Percentiles rank a stretch among this genome's conserved stretches.
Evolutionary conservation across 805 yeast genomes (phyloP).

Genomic region (Ogataea wickerhamii): DNA sequence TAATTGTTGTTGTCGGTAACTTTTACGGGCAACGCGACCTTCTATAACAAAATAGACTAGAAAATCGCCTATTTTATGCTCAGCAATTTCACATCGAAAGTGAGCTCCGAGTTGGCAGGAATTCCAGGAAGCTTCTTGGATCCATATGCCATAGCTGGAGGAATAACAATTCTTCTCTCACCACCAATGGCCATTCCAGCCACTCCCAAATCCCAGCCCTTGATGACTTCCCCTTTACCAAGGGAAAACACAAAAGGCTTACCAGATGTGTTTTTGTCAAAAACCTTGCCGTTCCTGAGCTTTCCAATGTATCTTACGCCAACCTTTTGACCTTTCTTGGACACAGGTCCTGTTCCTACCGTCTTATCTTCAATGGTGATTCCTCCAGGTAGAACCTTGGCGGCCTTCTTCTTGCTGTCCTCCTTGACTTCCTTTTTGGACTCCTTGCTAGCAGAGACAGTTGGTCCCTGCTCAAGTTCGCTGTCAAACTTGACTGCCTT

Average conservation of each 20-base stretch:
- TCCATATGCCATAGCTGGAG: conserved; percentile 96
- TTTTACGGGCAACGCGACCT: conserved; percentile 28
- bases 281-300: conserved; percentile 91
- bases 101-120: conserved; percentile 95
- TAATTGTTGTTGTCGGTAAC: conserved; percentile 20
- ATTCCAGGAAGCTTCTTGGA: conserved; percentile 92
- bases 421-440: conserved; percentile 26
- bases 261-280: conserved; percentile 96
- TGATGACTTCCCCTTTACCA: conserved; percentile 98
- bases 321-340: conserved; percentile 85
- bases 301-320: conserved; percentile 98
- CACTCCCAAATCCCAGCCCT: conserved; percentile 98
- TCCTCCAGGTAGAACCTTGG: conserved; percentile 88
- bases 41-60: conserved; percentile 5
- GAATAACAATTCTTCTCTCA: conserved; percentile 95
- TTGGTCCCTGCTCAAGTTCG: conserved; percentile 93
- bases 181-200: conserved; percentile 99
- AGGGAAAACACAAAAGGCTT: conserved; percentile 89
- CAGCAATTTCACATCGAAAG: conserved; percentile 93
- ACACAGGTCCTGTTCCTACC: conserved; percentile 80
- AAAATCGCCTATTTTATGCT: conserved; percentile 65
- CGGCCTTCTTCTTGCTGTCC: conserved; percentile 47
- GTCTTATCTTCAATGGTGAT: conserved; percentile 90
- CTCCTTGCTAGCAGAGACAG: conserved; percentile 37
- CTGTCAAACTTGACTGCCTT: conserved; percentile 87